These are phyloP conservation scores for Bacidia rubella DNA, from an alignment of 495 filamentous ascomycete genomes.

Conservation along the genomic window DNA sequence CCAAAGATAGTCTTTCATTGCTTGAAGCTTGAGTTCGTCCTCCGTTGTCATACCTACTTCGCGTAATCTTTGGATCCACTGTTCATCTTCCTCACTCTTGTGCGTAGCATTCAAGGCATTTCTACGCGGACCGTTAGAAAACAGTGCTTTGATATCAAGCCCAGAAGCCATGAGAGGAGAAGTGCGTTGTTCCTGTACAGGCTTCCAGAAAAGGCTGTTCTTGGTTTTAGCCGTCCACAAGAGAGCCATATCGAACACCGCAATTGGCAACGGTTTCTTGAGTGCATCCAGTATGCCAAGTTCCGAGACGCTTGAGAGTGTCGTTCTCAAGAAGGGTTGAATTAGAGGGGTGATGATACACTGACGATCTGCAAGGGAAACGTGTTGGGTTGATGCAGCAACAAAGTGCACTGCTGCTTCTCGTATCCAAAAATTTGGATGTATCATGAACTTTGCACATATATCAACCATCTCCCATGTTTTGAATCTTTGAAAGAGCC, in stretches of 20 bases:
- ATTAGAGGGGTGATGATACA: constrained; percentile 73
- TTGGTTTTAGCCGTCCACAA: constrained; percentile 75
- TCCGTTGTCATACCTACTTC: constrained; percentile 71
- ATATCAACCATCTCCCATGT: constrained; percentile 79
- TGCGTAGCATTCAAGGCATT: constrained; percentile 22
- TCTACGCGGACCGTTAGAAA: constrained; percentile 28
- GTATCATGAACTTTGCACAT: constrained; percentile 70
- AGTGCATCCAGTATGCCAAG: constrained; percentile 64
- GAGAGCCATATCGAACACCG: constrained; percentile 71
- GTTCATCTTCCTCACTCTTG: constrained; percentile 90
- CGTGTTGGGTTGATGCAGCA: constrained; percentile 55
- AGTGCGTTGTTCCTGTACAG: constrained; percentile 47
- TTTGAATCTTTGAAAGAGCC: constrained; percentile 70
- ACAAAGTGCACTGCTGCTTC: constrained; percentile 79
- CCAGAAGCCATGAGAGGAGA: constrained; percentile 49
- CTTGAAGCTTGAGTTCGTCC: constrained; percentile 83
- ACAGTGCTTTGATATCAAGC: constrained; percentile 30
- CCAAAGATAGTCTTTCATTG: constrained; percentile 85
- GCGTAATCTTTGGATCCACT: constrained; percentile 75
- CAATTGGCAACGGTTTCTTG: constrained; percentile 67
- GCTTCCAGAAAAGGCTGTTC: constrained; percentile 74
- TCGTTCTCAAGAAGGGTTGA: constrained; percentile 65
- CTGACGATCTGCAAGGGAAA: constrained; percentile 70
- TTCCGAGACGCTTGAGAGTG: constrained; percentile 52
- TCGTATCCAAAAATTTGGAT: constrained; percentile 90